Percentiles rank a stretch among this genome's conserved stretches.
Evolutionary conservation across 1,139 yeast species (phyloP).

Genomic region (Kodamaea arcana): DNA sequence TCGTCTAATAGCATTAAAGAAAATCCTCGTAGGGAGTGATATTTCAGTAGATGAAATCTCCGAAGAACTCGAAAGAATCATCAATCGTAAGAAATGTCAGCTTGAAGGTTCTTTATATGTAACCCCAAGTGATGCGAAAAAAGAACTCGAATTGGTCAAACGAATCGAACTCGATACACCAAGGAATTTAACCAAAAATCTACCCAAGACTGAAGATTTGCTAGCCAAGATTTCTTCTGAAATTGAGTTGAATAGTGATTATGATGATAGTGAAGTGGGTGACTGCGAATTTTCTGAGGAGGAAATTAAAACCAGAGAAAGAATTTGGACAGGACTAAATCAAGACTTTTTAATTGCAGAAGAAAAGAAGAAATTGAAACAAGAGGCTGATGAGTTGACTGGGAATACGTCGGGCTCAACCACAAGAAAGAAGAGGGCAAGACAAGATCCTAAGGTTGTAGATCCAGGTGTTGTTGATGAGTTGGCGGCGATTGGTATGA

Average conservation of each 20-base stretch:
- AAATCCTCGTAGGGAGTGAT: slow-evolving; percentile 24
- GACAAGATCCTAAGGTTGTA: slow-evolving; percentile 19
- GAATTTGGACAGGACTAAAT: slow-evolving; percentile 85
- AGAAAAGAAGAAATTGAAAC: slow-evolving; percentile 77
- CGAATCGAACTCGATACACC: slow-evolving; percentile 42
- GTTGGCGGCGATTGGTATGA: slow-evolving; percentile 36
- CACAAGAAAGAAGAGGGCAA: slow-evolving; percentile 30
- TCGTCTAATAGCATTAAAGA: slow-evolving; percentile 11
- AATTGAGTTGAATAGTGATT: slow-evolving; percentile 55
- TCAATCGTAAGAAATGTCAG: slow-evolving; percentile 20
- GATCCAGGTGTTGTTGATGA: slow-evolving; percentile 29
- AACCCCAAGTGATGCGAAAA: slow-evolving; percentile 21
- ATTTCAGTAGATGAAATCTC: slow-evolving; percentile 18
- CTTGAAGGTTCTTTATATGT: slow-evolving; percentile 18
- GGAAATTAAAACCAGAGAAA: slow-evolving; percentile 66
- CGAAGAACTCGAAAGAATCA: slow-evolving; percentile 19
- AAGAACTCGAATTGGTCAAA: slow-evolving; percentile 17
- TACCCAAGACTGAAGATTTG: slow-evolving; percentile 55
- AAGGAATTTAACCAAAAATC: slow-evolving; percentile 42
- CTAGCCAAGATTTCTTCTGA: slow-evolving; percentile 55
- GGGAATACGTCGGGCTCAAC: slow-evolving; percentile 60
- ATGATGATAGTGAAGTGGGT: slow-evolving; percentile 62
- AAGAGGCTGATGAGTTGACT: slow-evolving; percentile 79
- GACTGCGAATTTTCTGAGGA: slow-evolving; percentile 64
- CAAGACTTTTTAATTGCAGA: slow-evolving; percentile 82